Evolutionary conservation across 192 early-diverging fungal species (phyloP), one percentile per base, ranked within the genome.

Genomic region (Rhizophagus prolifer): DNA sequence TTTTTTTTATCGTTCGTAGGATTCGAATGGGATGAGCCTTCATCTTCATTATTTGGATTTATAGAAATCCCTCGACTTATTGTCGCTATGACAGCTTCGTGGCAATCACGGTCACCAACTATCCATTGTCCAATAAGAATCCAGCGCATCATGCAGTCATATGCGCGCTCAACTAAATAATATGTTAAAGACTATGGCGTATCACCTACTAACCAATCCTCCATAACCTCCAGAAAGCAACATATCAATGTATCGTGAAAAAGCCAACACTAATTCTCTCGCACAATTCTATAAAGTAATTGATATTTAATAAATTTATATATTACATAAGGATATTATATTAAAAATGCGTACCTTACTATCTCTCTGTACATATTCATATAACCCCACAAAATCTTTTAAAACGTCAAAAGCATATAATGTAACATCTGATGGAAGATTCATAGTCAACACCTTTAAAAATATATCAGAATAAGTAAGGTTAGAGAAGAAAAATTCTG

Each of bases 71-170:
- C 94, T 41, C 85, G 86, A 74, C 88, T 86, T 36, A 95, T 85
- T 4, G 92, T 91, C 12, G 85, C 79, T 47, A 95, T 87, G 0
- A 95, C 91, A 13, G 86, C 87, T 30, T 83, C 81, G 46, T 90
- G 85, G 66, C 89, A 92, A 47, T 91, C 89, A 60, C 81, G 86
- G 67, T 95, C 93, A 67, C 88, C 86, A 3, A 89, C 81, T 50
- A 95, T 94, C 93, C 94, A 95, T 44, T 92, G 84, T 10, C 91
- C 92, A 38, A 88, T 77, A 23, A 94, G 73, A 9, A 89, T 86
- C 93, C 94, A 95, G 50, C 87, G 87, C 31, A 90, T 85, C 84
- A 94, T 87, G 72, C 87, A 88, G 69, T 95, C 93, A 73, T 92
- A 94, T 0, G 91, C 90, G 79, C 82, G 81, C 0, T 92, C 89